These are phyloP conservation scores for barley (Hordeum vulgare) DNA, from an alignment of 176 grass and related monocot species.

Conservation along the genomic window DNA sequence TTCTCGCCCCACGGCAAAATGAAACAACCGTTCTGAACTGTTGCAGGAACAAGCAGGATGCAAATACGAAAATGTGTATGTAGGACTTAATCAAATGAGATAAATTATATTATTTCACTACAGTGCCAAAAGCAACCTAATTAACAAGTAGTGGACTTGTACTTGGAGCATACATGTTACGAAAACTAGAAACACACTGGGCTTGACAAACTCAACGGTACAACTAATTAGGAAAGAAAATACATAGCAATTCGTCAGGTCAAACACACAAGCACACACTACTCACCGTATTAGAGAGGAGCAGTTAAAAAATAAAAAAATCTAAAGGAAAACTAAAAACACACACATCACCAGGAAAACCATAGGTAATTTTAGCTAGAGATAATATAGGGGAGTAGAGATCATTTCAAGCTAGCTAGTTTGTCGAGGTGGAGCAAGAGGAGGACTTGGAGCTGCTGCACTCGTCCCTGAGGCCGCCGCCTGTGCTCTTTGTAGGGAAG, in stretches of 20 bases:
- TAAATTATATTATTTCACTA: not conserved
- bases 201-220: not conserved
- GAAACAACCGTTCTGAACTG: not conserved
- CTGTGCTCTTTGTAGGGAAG: conserved; percentile 75
- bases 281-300: not conserved
- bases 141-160: not conserved
- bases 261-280: not conserved
- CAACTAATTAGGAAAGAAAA: not conserved
- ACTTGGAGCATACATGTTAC: not conserved
- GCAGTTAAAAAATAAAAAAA: not conserved
- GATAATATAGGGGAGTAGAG: not conserved
- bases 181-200: not conserved
- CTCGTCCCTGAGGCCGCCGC: conserved; percentile 57
- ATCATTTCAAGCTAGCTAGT: conserved; percentile 20
- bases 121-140: not conserved
- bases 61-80: not conserved
- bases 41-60: not conserved
- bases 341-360: not conserved
- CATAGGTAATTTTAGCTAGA: not conserved
- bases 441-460: conserved; percentile 91
- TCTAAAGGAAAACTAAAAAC: not conserved
- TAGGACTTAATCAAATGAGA: not conserved
- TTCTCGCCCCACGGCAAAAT: too few species aligned
- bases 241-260: not conserved
- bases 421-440: conserved; percentile 91